phyloP scores from a whole-genome alignment of 1,139 yeast genomes.

The Blastobotrys malaysiensis region DNA sequence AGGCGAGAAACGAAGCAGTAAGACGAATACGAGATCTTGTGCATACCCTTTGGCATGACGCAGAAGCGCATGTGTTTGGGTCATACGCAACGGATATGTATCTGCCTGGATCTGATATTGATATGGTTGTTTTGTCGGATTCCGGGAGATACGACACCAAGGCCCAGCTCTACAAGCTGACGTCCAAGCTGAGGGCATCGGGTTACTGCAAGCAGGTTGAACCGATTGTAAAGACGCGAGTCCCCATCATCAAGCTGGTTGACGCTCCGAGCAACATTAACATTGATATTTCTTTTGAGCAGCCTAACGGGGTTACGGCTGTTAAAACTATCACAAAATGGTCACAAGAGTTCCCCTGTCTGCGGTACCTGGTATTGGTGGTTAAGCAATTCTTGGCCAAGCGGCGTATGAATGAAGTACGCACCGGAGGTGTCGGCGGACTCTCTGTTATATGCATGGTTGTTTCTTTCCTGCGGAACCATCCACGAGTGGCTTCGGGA shows the following conservation, averaged over 20 bases:
- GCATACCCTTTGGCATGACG: constrained; percentile 65
- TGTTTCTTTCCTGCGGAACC: constrained; percentile 68
- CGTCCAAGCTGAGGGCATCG: constrained; percentile 60
- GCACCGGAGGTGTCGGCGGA: constrained; percentile 94
- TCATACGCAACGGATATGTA: constrained; percentile 93
- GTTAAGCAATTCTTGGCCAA: constrained; percentile 83
- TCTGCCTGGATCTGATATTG: constrained; percentile 94
- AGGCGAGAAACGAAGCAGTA: constrained; percentile 63
- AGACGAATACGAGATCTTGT: constrained; percentile 55
- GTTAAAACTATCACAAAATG: constrained; percentile 75
- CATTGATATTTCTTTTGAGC: constrained; percentile 88
- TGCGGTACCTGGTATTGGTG: constrained; percentile 77
- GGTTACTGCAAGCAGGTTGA: constrained; percentile 69
- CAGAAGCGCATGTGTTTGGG: constrained; percentile 85
- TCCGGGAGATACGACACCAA: constrained; percentile 62
- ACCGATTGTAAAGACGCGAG: constrained; percentile 88
- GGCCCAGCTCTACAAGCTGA: constrained; percentile 64
- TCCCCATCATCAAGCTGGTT: constrained; percentile 90
- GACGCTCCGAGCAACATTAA: constrained; percentile 70
- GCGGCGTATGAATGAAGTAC: constrained; percentile 82
- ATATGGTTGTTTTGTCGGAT: constrained; percentile 76
- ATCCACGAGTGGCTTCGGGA: constrained; percentile 68
- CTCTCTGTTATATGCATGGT: constrained; percentile 86
- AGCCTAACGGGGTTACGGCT: constrained; percentile 79
- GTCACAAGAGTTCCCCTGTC: constrained; percentile 69